phyloP scores from a whole-genome alignment of 2,329 filamentous ascomycete species.

The Dothiorella sarmentorum region DNA sequence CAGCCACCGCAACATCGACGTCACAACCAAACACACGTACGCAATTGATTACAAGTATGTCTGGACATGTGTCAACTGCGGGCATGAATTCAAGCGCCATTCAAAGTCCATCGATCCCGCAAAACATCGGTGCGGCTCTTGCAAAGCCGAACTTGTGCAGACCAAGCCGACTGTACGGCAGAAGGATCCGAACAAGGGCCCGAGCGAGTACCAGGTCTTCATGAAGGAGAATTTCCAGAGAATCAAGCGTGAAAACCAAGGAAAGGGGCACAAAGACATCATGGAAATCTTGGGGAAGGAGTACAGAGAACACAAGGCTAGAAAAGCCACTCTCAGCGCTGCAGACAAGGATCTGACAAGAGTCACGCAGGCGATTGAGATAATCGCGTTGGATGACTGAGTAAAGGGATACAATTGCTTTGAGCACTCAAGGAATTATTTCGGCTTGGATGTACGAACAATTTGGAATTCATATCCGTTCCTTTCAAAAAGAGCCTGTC shows the following conservation, averaged over 20 bases:
- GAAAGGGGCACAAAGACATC: conserved; percentile 52
- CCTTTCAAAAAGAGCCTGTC: no score
- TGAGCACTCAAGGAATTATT: no score
- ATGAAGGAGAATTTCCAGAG: conserved; percentile 66
- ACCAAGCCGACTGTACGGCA: conserved; percentile 59
- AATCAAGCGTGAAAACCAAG: conserved; percentile 56
- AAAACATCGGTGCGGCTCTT: conserved; percentile 73
- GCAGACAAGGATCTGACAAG: background rate
- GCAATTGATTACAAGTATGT: conserved; percentile 89
- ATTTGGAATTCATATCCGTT: no score
- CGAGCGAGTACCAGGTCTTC: conserved; percentile 55
- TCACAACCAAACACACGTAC: conserved; percentile 89
- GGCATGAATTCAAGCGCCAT: conserved; percentile 73
- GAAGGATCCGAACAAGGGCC: conserved; percentile 25
- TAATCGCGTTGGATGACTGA: conserved; percentile 18
- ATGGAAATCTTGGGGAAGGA: conserved; percentile 64
- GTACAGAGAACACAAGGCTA: conserved; percentile 53
- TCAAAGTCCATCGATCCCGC: conserved; percentile 76
- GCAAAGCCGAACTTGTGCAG: conserved; percentile 67
- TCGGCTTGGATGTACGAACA: no score
- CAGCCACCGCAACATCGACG: conserved; percentile 64
- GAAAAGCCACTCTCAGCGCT: background rate
- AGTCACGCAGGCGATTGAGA: conserved; percentile 17
- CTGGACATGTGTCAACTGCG: conserved; percentile 72
- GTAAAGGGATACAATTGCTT: no score